Conservation (phyloP, 768 basidiomycete species). For the Mycena chlorophos region DNA sequence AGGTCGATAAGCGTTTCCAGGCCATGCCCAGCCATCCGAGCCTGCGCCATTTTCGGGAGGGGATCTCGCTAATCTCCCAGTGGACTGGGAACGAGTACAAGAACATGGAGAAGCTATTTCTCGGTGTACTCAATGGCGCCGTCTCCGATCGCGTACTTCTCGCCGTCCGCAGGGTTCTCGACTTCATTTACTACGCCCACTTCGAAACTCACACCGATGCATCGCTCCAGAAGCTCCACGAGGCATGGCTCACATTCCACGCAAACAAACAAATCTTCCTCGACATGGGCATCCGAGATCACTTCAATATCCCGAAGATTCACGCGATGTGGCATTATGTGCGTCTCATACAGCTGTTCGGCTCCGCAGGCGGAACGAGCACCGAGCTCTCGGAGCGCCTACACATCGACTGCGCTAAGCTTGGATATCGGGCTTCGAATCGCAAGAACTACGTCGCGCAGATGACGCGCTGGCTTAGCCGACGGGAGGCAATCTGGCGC, state of each 20-base stretch:
- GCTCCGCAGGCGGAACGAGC: constrained; percentile 4
- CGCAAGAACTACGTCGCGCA: constrained; percentile 3
- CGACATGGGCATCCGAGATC: constrained; percentile 24
- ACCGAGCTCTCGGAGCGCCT: background rate
- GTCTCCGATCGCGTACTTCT: background rate
- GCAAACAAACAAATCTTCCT: constrained; percentile 9
- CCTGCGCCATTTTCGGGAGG: background rate
- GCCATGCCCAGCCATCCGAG: background rate
- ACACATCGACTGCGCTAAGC: background rate
- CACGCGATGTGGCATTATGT: constrained; percentile 33
- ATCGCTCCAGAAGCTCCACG: background rate
- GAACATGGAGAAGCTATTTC: constrained; percentile 2
- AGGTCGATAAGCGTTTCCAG: constrained; percentile 18
- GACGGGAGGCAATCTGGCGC: background rate
- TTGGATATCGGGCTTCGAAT: constrained; percentile 27
- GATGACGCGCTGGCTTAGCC: background rate
- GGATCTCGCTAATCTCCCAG: background rate
- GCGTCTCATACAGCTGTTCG: constrained; percentile 27
- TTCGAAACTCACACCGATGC: constrained; percentile 5
- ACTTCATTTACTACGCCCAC: constrained; percentile 9
- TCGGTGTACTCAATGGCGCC: constrained; percentile 7
- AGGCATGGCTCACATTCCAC: background rate
- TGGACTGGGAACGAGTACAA: background rate
- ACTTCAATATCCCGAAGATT: constrained; percentile 42
- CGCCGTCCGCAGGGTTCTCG: constrained; percentile 3